Evolutionary conservation across 2,329 filamentous ascomycete species (phyloP), one percentile per base, ranked within the genome.

Genomic region (Alternaria sp.): DNA sequence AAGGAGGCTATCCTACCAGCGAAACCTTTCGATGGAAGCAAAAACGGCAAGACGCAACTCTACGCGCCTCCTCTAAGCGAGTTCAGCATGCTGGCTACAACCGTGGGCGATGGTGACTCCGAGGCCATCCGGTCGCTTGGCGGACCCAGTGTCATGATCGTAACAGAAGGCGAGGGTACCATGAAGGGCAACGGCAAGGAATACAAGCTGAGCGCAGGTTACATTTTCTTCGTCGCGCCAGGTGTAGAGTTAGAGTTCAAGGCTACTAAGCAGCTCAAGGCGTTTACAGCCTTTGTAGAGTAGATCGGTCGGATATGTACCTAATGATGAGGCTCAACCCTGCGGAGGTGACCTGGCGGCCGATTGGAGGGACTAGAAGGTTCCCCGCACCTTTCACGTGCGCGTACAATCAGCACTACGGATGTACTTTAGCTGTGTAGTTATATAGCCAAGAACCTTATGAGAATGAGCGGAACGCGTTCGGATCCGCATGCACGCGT

Each of bases 21-120:
- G 0, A 75, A 82, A 57, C 75, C 76, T 49, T 87, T 84, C 57
- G 76, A 81, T 0, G 83, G 85, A 62, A 85, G 87, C 50, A 80
- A 80, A 62, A 82, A 84, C 43, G 88, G 89, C 0, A 88, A 86
- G 76, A 91, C 89, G 1, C 81, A 84, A 51, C 79, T 89, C 2
- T 92, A 91, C 71, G 82, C 81, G 10, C 90, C 90, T 5, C 89
- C 89, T 0, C 84, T 92, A 76, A 88, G 86, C 68, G 91, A 93
- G 77, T 93, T 94, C 71, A 86, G 88, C 67, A 86, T 93, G 80
- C 78, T 92, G 11, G 82, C 84, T 49, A 88, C 85, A 2, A 82
- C 84, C 20, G 70, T 93, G n/a, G 76, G 73, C 3, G 76, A 77
- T 0, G 86, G 85, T 0, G 87, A 91, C 68, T 84, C 78, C 38